Evolutionary conservation across 2,329 filamentous ascomycete genomes (phyloP).

Genomic region (Lachnellula occidentalis): DNA sequence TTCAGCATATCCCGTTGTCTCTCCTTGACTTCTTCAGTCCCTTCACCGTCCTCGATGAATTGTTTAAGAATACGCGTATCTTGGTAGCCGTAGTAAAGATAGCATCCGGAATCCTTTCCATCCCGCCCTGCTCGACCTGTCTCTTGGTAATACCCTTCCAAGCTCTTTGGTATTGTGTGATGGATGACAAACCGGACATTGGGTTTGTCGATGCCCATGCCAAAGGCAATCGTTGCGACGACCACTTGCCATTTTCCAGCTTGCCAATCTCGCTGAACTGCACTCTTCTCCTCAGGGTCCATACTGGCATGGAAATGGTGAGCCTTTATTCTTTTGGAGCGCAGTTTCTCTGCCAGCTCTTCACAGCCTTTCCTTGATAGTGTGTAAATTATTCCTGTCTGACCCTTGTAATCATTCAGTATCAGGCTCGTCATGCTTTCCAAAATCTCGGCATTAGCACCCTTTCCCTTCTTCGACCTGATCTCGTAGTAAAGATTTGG

Average conservation of each 20-base stretch:
- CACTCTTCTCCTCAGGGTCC: constrained; percentile 58
- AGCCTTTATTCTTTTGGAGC: constrained; percentile 60
- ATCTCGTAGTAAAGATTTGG: constrained; percentile 91
- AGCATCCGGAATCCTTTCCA: constrained; percentile 80
- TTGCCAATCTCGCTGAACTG: constrained; percentile 80
- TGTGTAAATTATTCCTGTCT: constrained; percentile 91
- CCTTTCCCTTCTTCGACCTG: constrained; percentile 59
- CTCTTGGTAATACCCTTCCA: constrained; percentile 98
- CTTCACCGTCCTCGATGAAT: constrained; percentile 80
- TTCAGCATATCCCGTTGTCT: constrained; percentile 81
- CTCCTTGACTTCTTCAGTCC: constrained; percentile 71
- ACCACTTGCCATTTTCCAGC: constrained; percentile 75
- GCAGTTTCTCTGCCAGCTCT: constrained; percentile 65
- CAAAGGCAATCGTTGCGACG: constrained; percentile 96
- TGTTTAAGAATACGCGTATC: constrained; percentile 69
- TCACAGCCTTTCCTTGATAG: constrained; percentile 81
- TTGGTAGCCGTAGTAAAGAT: constrained; percentile 78
- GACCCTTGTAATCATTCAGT: constrained; percentile 56
- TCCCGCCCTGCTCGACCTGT: constrained; percentile 93
- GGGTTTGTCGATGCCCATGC: constrained; percentile 99
- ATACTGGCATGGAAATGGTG: constrained; percentile 84
- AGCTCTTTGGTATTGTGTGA: constrained; percentile 83
- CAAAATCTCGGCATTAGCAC: constrained; percentile 36
- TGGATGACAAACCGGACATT: constrained; percentile 97
- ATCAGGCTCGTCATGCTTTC: constrained; percentile 59